Percentiles rank a stretch among this genome's conserved stretches.
These are phyloP conservation scores for Gillenia trifoliata DNA, from an alignment of 306 rosid species.

Conservation along the genomic window DNA sequence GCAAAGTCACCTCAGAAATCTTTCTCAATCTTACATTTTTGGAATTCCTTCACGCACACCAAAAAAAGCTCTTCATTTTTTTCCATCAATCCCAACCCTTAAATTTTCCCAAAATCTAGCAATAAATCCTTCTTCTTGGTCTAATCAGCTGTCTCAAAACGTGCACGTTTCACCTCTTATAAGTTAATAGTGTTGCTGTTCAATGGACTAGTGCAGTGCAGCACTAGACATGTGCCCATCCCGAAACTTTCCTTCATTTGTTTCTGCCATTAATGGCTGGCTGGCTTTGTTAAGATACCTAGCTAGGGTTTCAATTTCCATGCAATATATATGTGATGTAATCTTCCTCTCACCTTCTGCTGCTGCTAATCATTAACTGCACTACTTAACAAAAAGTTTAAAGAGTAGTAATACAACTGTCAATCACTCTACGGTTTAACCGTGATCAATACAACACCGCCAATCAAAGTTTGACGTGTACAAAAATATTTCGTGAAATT, in stretches of 20 bases:
- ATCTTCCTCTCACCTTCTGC: neutral
- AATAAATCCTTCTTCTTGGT: neutral
- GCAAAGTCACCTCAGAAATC: constrained; percentile 29
- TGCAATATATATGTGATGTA: neutral
- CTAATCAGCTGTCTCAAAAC: neutral
- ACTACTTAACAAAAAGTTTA: neutral
- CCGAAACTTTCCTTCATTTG: neutral
- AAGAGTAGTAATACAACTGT: too few relatives aligned
- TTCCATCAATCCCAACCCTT: neutral
- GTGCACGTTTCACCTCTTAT: neutral
- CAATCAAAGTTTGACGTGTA: too few relatives aligned
- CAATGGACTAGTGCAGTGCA: neutral
- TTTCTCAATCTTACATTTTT: constrained; percentile 20
- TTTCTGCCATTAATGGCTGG: constrained; percentile 15
- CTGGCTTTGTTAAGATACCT: neutral
- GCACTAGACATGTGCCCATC: neutral
- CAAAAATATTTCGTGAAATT: too few relatives aligned
- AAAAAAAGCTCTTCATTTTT: neutral
- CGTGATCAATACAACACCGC: too few relatives aligned
- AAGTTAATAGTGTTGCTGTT: neutral
- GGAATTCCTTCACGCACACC: neutral
- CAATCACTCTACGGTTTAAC: too few relatives aligned
- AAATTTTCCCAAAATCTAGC: neutral
- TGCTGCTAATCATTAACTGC: neutral
- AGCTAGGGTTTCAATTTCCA: neutral